These are phyloP conservation scores for Anthracocystis setariae DNA, from an alignment of 1,284 basidiomycete species.

Conservation along the genomic window DNA sequence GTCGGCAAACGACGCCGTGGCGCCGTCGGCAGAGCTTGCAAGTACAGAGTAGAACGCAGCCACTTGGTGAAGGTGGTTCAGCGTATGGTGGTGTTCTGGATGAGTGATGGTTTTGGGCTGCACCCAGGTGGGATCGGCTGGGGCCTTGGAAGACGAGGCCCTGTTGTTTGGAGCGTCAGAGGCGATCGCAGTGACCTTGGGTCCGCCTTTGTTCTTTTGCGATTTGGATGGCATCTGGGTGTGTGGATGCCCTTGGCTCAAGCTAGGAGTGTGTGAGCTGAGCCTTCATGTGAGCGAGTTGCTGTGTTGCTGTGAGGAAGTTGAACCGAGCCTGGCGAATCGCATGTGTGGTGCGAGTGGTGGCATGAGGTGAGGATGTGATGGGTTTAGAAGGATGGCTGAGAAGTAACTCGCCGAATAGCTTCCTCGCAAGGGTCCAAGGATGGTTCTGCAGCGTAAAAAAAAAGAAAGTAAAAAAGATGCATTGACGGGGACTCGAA, in stretches of 20 bases:
- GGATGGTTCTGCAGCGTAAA: background rate
- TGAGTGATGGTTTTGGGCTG: constrained; percentile 33
- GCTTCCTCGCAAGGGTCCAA: constrained; percentile 18
- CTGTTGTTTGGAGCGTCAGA: background rate
- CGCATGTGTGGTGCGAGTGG: too few relatives aligned
- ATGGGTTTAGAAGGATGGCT: too few relatives aligned
- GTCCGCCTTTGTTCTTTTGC: constrained; percentile 6
- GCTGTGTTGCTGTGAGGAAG: background rate
- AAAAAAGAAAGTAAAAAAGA: constrained; percentile 8
- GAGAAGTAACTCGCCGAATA: too few relatives aligned
- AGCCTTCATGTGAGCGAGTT: background rate
- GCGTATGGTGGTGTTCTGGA: constrained; percentile 46
- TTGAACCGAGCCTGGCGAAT: too few relatives aligned
- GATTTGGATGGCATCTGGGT: constrained; percentile 10
- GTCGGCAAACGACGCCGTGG: background rate
- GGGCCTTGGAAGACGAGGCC: background rate
- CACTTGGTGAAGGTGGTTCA: constrained; percentile 42
- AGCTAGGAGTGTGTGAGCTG: too few relatives aligned
- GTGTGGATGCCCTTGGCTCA: too few relatives aligned
- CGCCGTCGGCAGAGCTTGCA: constrained; percentile 1
- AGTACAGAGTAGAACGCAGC: constrained; percentile 33
- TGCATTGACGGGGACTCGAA: constrained; percentile 60
- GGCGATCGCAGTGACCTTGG: constrained; percentile 1
- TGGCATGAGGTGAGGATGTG: too few relatives aligned
- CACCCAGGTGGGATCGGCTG: constrained; percentile 11